Evolutionary conservation across 345 rosid genomes (phyloP), one percentile per base, ranked within the genome.

Genomic region (Nephelium lappaceum): DNA sequence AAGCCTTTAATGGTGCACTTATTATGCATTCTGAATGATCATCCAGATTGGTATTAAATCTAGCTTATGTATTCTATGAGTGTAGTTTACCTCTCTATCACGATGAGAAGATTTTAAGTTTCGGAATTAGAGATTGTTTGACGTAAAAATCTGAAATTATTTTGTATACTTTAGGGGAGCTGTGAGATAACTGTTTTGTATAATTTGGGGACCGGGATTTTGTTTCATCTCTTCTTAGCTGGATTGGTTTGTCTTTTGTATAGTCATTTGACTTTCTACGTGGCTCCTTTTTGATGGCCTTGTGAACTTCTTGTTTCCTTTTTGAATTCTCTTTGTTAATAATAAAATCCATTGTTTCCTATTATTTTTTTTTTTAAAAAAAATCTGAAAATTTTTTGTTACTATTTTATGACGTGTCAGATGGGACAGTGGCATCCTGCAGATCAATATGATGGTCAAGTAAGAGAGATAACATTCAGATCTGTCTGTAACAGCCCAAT

Each of bases 371-470:
- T 31, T 31, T 31, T 31, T 2, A 27, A 27, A 27, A 27, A 27
- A 27, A 31, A 14, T 43, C 16, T 75, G 53, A 74, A 79, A 38
- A 55, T 67, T 43, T 73, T 75, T 57, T 36, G 53, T 81, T 27
- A 70, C 69, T 61, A 58, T 64, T 53, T 64, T 57, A 16, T 83
- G 49, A 79, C 53, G 69, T 86, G 91, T 70, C 88, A 96, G 99
- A 90, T 96, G 45, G 98, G 94, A 81, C 95, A 90, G 67, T 96
- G 99, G 99, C 97, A 93, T 83, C 81, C 87, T 69, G 92, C 97
- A 21, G 95, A 89, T 55, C 97, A 96, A 84, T 96, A 94, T 86
- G 93, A 96, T 75, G 99, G 98, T 81, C 95, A 93, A 91, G 98
- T 96, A 62, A 90, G 98, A 83, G 99, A 96, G 86, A 88, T 94